Percentiles rank a stretch among this genome's conserved stretches.
These are phyloP conservation scores for Uncinocarpus reesii DNA, from an alignment of 2,329 filamentous ascomycete genomes.

Conservation along the genomic window DNA sequence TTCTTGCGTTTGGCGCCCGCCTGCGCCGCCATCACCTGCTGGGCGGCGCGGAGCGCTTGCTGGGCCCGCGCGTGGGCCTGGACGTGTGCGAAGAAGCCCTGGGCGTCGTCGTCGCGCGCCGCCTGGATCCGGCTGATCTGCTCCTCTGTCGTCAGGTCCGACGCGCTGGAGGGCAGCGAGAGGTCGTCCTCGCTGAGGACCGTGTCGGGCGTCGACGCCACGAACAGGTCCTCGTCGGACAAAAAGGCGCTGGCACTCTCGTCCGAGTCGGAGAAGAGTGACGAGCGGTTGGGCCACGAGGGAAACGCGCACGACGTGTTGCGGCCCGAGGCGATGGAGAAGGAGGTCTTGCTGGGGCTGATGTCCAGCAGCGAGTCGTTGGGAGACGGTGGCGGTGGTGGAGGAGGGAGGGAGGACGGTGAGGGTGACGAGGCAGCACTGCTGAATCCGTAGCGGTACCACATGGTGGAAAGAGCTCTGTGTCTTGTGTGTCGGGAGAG, in stretches of 20 bases:
- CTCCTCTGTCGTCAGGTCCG: constrained; percentile 31
- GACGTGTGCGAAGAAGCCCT: constrained; percentile 21
- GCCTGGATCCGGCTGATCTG: constrained; percentile 31
- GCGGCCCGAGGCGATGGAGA: constrained; percentile 30
- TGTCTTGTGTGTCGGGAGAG: not conserved
- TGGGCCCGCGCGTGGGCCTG: constrained; percentile 35
- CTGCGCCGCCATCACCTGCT: constrained; percentile 20
- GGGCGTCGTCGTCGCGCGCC: constrained; percentile 27
- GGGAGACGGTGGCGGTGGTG: constrained; percentile 33
- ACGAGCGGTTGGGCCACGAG: constrained; percentile 36
- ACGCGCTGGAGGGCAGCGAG: constrained; percentile 1
- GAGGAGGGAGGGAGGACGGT: constrained; percentile 25
- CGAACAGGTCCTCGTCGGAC: constrained; percentile 36
- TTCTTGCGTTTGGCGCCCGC: constrained; percentile 19
- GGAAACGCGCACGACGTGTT: constrained; percentile 36
- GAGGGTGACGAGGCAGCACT: constrained; percentile 18
- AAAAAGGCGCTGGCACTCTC: constrained; percentile 32
- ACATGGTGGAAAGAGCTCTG: constrained; percentile 7
- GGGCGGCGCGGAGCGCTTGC: constrained; percentile 30
- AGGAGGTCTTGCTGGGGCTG: constrained; percentile 34
- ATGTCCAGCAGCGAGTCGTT: constrained; percentile 33
- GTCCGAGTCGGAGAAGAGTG: constrained; percentile 27
- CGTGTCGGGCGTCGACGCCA: constrained; percentile 21
- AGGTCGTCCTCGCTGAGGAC: constrained; percentile 4
- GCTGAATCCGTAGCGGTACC: constrained; percentile 16